Base-by-base conservation (phyloP, 257 asterid genomes). In the Osmanthus fragrans region DNA sequence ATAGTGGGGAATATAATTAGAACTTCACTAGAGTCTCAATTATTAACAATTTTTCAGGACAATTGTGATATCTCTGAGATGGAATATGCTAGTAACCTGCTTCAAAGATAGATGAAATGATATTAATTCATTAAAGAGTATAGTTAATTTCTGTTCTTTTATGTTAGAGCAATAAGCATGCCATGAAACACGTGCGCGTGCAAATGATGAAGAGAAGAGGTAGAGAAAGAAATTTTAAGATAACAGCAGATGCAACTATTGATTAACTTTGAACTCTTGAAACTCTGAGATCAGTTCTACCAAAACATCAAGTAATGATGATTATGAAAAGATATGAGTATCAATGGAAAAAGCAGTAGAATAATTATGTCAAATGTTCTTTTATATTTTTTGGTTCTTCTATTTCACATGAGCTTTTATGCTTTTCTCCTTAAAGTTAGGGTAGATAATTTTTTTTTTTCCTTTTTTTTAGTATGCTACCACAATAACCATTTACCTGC, bases 401-500 rank as follows among this genome's bases (percentile, higher is more conserved):
- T 15, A 47, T 47, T 15, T 47, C 54, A 47, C n/a, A 47, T 47
- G 6, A 47, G 56, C 19, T 58, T 8, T 0, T 19, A 51, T 16
- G 63, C 4, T 7, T 51, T 7, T n/a, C 23, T 51, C 7, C 21
- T 49, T 18, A 49, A 49, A 49, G 60, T 49, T n/a, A 54, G 27
- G 19, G 12, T n/a, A 54, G 29, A n/a, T 7, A 54, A 6, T 19
- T 6, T 60, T 0, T 56, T 40, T 36, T 58, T 1, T 9, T 2
- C 3, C 3, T 32, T 32, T 32, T 32, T 32, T 32, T 32, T 2
- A 2, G 23, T 11, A n/a, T 64, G 66, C 83, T 73, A 64, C 73
- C n/a, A 32, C 49, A 40, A 10, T 40, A 11, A 11, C 49, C 36
- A 27, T 67, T 83, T 32, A 58, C 66, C 73, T 75, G 64, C 71